Conservation (phyloP, 768 basidiomycete genomes). For the Pleurotus cornucopiae region DNA sequence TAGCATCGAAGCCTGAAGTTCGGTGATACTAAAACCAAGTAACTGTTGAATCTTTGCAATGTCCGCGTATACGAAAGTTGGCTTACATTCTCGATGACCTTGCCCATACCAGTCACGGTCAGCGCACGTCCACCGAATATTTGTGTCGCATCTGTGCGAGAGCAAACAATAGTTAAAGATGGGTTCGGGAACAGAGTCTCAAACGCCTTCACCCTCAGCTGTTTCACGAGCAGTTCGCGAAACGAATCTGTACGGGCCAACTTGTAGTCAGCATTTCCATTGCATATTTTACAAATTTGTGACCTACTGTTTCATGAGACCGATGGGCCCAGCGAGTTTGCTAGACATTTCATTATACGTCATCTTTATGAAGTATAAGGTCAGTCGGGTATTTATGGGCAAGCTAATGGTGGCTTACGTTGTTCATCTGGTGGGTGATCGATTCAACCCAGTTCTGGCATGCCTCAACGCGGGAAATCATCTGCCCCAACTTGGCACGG, state of each 20-base stretch:
- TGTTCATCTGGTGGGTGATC: constrained; percentile 90
- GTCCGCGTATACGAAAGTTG: neutral
- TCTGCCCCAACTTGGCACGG: constrained; percentile 78
- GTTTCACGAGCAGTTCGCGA: constrained; percentile 68
- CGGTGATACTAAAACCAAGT: constrained; percentile 58
- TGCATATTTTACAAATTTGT: neutral
- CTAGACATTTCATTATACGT: constrained; percentile 78
- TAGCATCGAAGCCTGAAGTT: constrained; percentile 80
- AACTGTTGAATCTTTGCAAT: constrained; percentile 4
- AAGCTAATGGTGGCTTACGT: constrained; percentile 39
- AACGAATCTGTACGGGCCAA: constrained; percentile 45
- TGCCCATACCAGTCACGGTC: constrained; percentile 86
- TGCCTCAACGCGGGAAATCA: constrained; percentile 88
- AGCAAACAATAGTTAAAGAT: constrained; percentile 30
- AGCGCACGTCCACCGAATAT: constrained; percentile 89
- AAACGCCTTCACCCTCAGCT: constrained; percentile 44
- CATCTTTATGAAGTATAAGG: constrained; percentile 50
- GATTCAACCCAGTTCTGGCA: constrained; percentile 88
- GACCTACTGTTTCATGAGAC: constrained; percentile 79
- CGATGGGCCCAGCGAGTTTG: constrained; percentile 86
- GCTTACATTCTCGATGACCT: constrained; percentile 74
- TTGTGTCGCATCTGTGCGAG: constrained; percentile 65
- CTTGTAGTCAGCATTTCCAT: constrained; percentile 4
- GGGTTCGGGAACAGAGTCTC: constrained; percentile 10
- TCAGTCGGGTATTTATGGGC: neutral